Evolutionary conservation across 805 yeast species (phyloP).

Genomic region (Candida adriatica): DNA sequence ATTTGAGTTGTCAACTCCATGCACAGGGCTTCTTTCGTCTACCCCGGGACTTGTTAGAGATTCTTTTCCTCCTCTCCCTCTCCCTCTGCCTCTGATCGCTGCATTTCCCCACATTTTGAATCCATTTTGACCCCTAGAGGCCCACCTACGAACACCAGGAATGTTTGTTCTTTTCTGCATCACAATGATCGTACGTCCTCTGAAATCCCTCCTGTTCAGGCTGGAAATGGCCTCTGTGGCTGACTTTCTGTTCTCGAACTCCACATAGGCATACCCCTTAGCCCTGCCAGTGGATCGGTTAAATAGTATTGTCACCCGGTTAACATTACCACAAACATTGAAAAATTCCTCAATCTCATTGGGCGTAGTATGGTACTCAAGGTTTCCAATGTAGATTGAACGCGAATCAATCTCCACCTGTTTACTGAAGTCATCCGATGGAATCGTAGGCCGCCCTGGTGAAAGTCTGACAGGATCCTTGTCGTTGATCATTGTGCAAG

Average conservation of each 20-base stretch:
- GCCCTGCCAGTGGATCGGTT: conserved; percentile 39
- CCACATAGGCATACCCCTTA: conserved; percentile 59
- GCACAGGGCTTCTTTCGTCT: too few species aligned
- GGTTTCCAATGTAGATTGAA: conserved; percentile 48
- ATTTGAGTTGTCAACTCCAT: too few species aligned
- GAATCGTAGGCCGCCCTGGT: conserved; percentile 10
- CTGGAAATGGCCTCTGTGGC: conserved; percentile 40
- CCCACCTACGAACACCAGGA: conserved; percentile 35
- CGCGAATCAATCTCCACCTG: conserved; percentile 45
- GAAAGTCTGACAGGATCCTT: too few species aligned
- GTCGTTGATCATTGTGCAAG: too few species aligned
- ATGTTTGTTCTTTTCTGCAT: conserved; percentile 47
- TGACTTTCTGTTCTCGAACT: conserved; percentile 38
- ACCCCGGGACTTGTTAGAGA: too few species aligned
- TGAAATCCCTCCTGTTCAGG: conserved; percentile 35
- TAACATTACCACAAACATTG: conserved; percentile 36
- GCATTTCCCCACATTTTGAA: conserved; percentile 1
- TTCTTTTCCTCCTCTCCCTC: conserved; percentile 14
- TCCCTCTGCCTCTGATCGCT: conserved; percentile 11
- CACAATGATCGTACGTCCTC: conserved; percentile 41
- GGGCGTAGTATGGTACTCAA: conserved; percentile 42
- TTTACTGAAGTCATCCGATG: conserved; percentile 22
- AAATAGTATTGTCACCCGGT: conserved; percentile 45
- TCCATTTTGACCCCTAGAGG: conserved; percentile 17
- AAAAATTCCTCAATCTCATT: conserved; percentile 43